phyloP scores from a whole-genome alignment of 1,139 yeast species.

The Sugiyamaella grinbergsii region DNA sequence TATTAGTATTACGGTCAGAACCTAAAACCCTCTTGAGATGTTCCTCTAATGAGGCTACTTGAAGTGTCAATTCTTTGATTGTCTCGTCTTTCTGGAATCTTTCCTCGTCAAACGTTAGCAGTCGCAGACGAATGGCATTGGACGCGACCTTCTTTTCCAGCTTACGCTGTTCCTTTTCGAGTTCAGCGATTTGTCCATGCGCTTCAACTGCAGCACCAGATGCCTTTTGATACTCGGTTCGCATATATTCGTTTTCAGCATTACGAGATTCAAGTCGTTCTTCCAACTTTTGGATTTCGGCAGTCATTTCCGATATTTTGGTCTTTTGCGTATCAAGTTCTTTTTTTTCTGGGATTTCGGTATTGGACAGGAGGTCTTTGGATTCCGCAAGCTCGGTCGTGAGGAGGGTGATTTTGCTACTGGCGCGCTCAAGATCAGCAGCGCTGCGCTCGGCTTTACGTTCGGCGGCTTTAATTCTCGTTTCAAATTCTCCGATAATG shows the following conservation, averaged over 20 bases:
- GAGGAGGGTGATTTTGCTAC: constrained; percentile 23
- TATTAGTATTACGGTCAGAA: constrained; percentile 36
- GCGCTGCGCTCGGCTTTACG: constrained; percentile 35
- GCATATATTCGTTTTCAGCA: constrained; percentile 67
- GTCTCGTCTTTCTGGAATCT: constrained; percentile 37
- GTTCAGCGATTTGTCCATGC: constrained; percentile 44
- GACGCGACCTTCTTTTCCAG: constrained; percentile 42
- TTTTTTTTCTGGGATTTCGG: constrained; percentile 30
- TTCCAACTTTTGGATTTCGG: constrained; percentile 45
- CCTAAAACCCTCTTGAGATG: constrained; percentile 41
- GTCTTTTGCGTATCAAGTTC: constrained; percentile 41
- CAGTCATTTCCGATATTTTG: constrained; percentile 48
- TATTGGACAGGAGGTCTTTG: constrained; percentile 21
- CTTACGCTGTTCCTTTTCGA: constrained; percentile 42
- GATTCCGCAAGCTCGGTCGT: constrained; percentile 28
- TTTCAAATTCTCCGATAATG: constrained; percentile 34
- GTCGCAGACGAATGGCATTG: constrained; percentile 34
- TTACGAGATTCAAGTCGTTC: constrained; percentile 45
- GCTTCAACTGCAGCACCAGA: constrained; percentile 57
- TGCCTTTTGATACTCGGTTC: constrained; percentile 65
- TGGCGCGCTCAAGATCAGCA: constrained; percentile 27
- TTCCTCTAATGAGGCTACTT: constrained; percentile 40
- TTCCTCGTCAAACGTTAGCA: constrained; percentile 39
- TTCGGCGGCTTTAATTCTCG: constrained; percentile 33
- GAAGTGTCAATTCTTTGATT: constrained; percentile 36